Percentiles rank a stretch among this genome's conserved stretches.
Evolutionary conservation across 257 asterid species (phyloP).

Genomic region (Solanum peruvianum): DNA sequence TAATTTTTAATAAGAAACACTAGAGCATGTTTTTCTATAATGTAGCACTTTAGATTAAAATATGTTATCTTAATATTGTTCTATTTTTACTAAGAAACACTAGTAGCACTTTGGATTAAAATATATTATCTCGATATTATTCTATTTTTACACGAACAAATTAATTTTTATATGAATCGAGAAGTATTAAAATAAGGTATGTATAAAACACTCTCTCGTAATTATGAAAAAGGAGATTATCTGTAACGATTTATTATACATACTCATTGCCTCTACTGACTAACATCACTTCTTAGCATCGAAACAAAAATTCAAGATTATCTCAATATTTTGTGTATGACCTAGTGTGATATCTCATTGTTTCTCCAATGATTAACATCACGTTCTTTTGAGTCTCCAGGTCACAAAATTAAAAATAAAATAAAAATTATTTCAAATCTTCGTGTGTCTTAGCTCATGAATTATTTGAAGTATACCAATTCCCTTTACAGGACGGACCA

Average conservation of each 20-base stretch:
- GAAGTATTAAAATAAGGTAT: background rate
- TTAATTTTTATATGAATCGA: background rate
- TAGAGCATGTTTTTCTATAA: background rate
- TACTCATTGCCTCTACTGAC: no score
- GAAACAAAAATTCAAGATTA: no score
- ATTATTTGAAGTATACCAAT: background rate
- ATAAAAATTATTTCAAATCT: background rate
- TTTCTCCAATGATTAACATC: background rate
- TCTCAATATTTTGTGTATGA: no score
- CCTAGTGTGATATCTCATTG: background rate
- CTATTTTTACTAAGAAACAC: background rate
- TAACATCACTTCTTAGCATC: no score
- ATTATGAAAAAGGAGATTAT: no score
- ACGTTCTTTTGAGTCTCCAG: background rate
- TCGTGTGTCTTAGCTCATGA: background rate
- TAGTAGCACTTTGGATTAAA: background rate
- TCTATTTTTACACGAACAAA: no score
- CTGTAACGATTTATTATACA: no score
- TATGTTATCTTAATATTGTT: background rate
- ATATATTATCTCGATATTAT: background rate
- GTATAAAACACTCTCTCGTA: no score
- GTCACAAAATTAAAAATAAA: background rate
- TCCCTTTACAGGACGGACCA: background rate
- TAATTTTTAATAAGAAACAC: background rate
- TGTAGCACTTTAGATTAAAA: background rate